Conservation (phyloP, 2,329 filamentous ascomycete species). For the Neophaeococcomyces aloes region DNA sequence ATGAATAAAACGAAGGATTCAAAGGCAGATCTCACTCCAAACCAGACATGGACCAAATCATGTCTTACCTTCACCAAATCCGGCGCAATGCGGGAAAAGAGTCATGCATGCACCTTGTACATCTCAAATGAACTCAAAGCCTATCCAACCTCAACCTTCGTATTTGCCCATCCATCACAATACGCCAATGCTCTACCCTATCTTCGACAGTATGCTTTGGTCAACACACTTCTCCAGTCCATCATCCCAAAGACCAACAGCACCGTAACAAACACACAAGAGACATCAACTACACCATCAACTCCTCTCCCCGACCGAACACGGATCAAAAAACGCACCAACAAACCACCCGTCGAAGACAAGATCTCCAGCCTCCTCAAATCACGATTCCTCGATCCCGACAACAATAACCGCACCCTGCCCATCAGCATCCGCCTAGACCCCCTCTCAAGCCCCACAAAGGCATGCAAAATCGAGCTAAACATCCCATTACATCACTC, state of each 20-base stretch:
- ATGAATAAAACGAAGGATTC: constrained; percentile 9
- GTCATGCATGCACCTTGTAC: constrained; percentile 36
- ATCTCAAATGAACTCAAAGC: constrained; percentile 26
- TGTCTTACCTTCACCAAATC: constrained; percentile 25
- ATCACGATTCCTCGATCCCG: neutral
- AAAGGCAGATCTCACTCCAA: constrained; percentile 8
- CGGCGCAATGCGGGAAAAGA: constrained; percentile 24
- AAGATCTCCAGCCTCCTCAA: constrained; percentile 33
- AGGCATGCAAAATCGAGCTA: constrained; percentile 14
- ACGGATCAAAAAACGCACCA: constrained; percentile 34
- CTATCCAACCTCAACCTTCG: constrained; percentile 29
- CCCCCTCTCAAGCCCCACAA: constrained; percentile 13
- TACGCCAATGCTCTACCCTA: constrained; percentile 35
- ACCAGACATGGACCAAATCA: constrained; percentile 27
- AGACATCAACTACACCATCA: neutral
- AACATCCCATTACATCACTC: constrained; percentile 11
- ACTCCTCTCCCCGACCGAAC: constrained; percentile 7
- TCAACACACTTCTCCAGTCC: constrained; percentile 29
- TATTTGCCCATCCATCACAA: constrained; percentile 37
- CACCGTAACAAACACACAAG: constrained; percentile 18
- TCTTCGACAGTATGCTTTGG: constrained; percentile 35
- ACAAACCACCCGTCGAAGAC: constrained; percentile 44
- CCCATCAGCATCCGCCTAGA: constrained; percentile 18
- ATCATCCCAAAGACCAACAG: constrained; percentile 12
- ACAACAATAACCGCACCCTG: constrained; percentile 5